Evolutionary conservation across 192 early-diverging fungal species (phyloP), one percentile per base, ranked within the genome.

Genomic region (Podila horticola): DNA sequence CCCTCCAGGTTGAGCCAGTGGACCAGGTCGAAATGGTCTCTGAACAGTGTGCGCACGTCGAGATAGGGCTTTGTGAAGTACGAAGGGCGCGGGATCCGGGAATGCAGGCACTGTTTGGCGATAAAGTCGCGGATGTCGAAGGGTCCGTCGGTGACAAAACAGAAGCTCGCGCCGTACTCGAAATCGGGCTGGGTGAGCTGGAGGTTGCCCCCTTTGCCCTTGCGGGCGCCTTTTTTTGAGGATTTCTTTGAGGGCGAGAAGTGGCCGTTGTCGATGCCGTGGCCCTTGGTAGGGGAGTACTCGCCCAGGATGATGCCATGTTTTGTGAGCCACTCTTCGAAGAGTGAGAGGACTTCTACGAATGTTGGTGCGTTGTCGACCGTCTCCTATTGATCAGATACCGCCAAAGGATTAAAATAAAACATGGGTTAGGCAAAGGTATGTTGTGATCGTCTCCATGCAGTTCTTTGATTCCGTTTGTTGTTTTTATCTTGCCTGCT

Each of bases 121-220:
- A 96, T 85, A 79, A 96, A 96, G 60, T 95, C 92, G 10, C 92
- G 88, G 52, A 96, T 88, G 71, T 96, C 95, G 86, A 92, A 95
- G 0, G 94, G 93, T 4, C 93, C 93, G 82, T 87, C 92, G 10
- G 70, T 72, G 7, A 81, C 65, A 12, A 81, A 81, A 49, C 71
- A 71, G 34, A 69, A 73, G 4, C 71, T 60, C 34, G 71, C 66
- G 0, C 62, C 77, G 22, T 81, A 81, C 2, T 24, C 31, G 10
- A 81, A 81, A 24, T 81, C 77, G 62, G 52, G 52, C 4, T 55
- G 52, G 52, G 24, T 55, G 22, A 55, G 52, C n/a, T 55, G 52
- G 24, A 55, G 52, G 20, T 55, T n/a, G 11, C 52, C 52, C 22
- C 52, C 52, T 55, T 55, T 55, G n/a, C 52, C 52, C 24, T 55